Percentiles rank a stretch among this genome's conserved stretches.
Conservation (phyloP, 129 eudicot species). For the Scalesia atractyloides region DNA sequence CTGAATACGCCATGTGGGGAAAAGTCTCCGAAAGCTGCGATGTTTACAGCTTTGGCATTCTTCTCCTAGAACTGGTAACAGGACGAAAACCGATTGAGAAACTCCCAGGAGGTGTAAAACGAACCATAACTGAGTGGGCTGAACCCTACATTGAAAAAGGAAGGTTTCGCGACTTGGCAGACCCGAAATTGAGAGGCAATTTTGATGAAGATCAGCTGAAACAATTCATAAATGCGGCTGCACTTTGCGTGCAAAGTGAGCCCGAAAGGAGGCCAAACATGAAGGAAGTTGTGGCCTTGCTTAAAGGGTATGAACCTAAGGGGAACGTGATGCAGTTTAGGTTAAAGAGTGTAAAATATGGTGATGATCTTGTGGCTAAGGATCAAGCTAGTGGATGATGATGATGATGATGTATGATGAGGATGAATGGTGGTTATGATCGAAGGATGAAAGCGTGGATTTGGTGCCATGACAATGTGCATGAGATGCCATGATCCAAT, state of each 20-base stretch:
- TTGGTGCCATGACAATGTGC: slow-evolving; percentile 58
- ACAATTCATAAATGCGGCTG: slow-evolving; percentile 55
- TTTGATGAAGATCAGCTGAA: slow-evolving; percentile 58
- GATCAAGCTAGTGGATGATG: slow-evolving; percentile 68
- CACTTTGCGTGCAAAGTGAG: slow-evolving; percentile 72
- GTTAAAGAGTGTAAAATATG: slow-evolving; percentile 66
- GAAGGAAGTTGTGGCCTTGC: slow-evolving; percentile 72
- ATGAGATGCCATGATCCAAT: slow-evolving; percentile 60
- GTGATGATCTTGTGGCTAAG: slow-evolving; percentile 66
- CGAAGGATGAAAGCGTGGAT: slow-evolving; percentile 83
- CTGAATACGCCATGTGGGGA: slow-evolving; percentile 90
- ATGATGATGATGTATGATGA: slow-evolving; percentile 6
- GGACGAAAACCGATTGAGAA: slow-evolving; percentile 81
- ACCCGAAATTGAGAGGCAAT: slow-evolving; percentile 71
- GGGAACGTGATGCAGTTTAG: slow-evolving; percentile 40
- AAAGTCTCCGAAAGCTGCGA: slow-evolving; percentile 85
- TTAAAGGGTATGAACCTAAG: slow-evolving; percentile 56
- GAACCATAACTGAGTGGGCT: slow-evolving; percentile 89
- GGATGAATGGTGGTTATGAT: slow-evolving; percentile 35
- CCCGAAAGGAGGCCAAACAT: slow-evolving; percentile 77
- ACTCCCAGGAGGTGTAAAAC: slow-evolving; percentile 60
- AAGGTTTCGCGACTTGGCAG: slow-evolving; percentile 58
- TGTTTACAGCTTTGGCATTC: slow-evolving; percentile 78
- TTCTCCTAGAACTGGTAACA: slow-evolving; percentile 63
- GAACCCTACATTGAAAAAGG: slow-evolving; percentile 63